Conservation (phyloP, 75 land plant species). For the Pinus albicaulis region DNA sequence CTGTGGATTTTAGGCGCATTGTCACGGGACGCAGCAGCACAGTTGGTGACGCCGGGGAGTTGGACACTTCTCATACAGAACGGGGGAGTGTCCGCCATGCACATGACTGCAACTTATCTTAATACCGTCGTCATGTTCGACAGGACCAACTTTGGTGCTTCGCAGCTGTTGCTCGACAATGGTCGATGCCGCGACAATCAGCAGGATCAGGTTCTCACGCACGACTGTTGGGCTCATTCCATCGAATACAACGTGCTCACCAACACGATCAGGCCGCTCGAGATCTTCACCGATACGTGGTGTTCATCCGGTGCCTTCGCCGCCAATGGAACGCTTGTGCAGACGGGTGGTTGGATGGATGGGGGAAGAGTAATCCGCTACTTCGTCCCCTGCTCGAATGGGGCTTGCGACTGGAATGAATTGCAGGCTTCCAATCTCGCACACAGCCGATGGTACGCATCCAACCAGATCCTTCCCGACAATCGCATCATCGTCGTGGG, state of each 20-base stretch:
- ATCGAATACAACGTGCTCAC: not conserved
- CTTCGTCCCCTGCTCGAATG: constrained; percentile 20
- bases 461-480: constrained; percentile 36
- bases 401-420: constrained; percentile 35
- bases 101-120: constrained; percentile 44
- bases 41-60: not conserved
- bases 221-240: constrained; percentile 37
- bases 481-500: constrained; percentile 40
- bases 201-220: not conserved
- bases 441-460: constrained; percentile 36
- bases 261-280: constrained; percentile 20
- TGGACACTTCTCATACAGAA: constrained; percentile 44
- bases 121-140: constrained; percentile 61
- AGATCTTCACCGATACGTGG: constrained; percentile 33
- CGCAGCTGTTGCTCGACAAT: constrained; percentile 12
- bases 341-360: constrained; percentile 37
- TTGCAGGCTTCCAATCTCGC: constrained; percentile 9
- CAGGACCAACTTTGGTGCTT: constrained; percentile 43
- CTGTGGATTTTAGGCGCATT: too few relatives aligned
- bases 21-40: too few relatives aligned
- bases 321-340: constrained; percentile 37
- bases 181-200: not conserved
- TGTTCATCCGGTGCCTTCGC: constrained; percentile 34
- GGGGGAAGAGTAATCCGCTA: constrained; percentile 27
- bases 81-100: constrained; percentile 65